Percentiles rank a stretch among this genome's conserved stretches.
Evolutionary conservation across 2,329 filamentous ascomycete genomes (phyloP).

Genomic region (Alternaria gansuensis): DNA sequence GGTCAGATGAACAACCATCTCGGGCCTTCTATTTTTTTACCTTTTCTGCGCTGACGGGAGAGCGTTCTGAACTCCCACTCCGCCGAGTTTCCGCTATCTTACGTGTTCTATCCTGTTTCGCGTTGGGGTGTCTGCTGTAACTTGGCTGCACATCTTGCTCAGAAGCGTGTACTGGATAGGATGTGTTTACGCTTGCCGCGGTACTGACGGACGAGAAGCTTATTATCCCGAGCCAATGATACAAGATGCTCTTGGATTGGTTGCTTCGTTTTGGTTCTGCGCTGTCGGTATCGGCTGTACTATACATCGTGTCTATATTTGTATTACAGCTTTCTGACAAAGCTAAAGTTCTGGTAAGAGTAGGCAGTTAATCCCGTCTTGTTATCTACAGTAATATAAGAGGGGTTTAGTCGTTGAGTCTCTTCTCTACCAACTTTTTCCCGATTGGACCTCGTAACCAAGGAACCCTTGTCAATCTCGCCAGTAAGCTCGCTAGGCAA

Average conservation of each 20-base stretch:
- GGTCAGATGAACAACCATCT: slow-evolving; percentile 3
- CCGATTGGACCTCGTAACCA: too few relatives aligned
- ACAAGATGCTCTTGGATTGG: slow-evolving; percentile 1
- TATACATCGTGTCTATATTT: background rate
- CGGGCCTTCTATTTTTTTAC: slow-evolving; percentile 14
- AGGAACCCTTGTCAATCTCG: too few relatives aligned
- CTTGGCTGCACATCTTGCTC: slow-evolving; percentile 1
- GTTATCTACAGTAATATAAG: too few relatives aligned
- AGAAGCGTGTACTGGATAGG: background rate
- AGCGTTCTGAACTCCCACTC: background rate
- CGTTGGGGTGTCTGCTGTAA: background rate
- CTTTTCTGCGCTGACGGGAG: slow-evolving; percentile 6
- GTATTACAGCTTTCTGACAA: too few relatives aligned
- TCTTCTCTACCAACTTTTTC: too few relatives aligned
- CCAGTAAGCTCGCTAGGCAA: too few relatives aligned
- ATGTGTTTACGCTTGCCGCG: background rate
- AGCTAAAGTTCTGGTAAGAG: too few relatives aligned
- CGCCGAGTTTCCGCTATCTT: background rate
- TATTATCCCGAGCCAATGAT: background rate
- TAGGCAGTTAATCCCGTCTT: too few relatives aligned
- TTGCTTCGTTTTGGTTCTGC: slow-evolving; percentile 6
- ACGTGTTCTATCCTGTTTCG: background rate
- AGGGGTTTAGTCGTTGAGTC: too few relatives aligned
- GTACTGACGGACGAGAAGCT: background rate
- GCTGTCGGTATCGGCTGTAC: background rate